phyloP scores from a whole-genome alignment of 148 eudicot species.

The Diospyros lotus region DNA sequence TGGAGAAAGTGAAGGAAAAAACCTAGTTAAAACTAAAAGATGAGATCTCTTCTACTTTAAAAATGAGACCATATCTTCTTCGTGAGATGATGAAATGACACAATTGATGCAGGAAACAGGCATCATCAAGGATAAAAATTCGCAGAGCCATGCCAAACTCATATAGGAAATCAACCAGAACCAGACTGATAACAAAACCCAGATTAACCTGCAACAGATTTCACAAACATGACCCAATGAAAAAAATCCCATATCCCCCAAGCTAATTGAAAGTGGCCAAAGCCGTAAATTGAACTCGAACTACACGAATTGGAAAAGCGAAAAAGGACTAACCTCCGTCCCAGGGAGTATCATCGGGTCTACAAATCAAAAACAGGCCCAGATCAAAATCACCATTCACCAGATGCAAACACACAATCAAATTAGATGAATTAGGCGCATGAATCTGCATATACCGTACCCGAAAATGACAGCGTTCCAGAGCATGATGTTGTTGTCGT shows the following conservation, averaged over 20 bases:
- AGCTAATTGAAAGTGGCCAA: not conserved
- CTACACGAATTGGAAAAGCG: not conserved
- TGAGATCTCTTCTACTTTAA: not conserved
- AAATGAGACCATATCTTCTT: no score
- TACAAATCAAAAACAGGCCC: constrained; percentile 13
- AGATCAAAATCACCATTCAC: not conserved
- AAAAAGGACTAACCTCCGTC: constrained; percentile 39
- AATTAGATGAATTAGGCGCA: not conserved
- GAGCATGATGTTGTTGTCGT: constrained; percentile 46
- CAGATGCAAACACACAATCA: not conserved
- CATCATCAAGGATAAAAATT: not conserved
- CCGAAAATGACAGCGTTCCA: constrained; percentile 53
- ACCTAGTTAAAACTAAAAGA: not conserved
- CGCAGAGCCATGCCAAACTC: not conserved
- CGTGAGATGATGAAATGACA: not conserved
- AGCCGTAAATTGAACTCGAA: not conserved
- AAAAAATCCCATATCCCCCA: not conserved
- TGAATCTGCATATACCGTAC: not conserved
- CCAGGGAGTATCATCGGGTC: constrained; percentile 49
- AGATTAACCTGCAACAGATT: not conserved
- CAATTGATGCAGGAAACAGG: not conserved
- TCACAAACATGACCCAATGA: not conserved
- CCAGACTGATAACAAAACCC: not conserved
- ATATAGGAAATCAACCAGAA: not conserved
- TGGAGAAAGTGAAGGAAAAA: not conserved